Percentiles rank a stretch among this genome's conserved stretches.
phyloP scores from a whole-genome alignment of 768 basidiomycete genomes.

The Amanita pallidorosea region DNA sequence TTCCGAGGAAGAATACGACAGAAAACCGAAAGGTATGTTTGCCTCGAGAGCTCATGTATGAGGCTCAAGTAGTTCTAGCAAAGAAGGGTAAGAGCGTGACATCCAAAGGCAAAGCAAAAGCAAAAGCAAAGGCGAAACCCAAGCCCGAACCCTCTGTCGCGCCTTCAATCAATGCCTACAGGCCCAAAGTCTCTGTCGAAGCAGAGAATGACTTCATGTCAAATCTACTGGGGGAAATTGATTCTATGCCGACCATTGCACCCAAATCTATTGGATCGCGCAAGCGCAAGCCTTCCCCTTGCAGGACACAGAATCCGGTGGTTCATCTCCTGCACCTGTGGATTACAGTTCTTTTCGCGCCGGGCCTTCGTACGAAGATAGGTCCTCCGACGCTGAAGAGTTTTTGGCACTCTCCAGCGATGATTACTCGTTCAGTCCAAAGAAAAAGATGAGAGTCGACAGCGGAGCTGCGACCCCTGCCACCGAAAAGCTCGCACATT shows the following conservation, averaged over 20 bases:
- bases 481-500: constrained; percentile 42
- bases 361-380: constrained; percentile 22
- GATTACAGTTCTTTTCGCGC: constrained; percentile 22
- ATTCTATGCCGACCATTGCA: constrained; percentile 28
- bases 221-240: constrained; percentile 64
- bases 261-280: constrained; percentile 24
- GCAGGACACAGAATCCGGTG: constrained; percentile 24
- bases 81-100: constrained; percentile 30
- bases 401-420: constrained; percentile 37
- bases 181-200: constrained; percentile 61
- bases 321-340: constrained; percentile 22
- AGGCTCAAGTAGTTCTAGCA: constrained; percentile 9
- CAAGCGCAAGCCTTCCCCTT: constrained; percentile 62
- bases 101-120: constrained; percentile 31
- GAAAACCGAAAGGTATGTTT: constrained; percentile 30
- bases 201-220: constrained; percentile 90
- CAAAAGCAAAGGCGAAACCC: constrained; percentile 38
- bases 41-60: neutral
- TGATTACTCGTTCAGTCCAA: constrained; percentile 54
- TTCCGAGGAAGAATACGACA: constrained; percentile 40
- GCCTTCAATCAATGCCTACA: constrained; percentile 71
- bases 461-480: constrained; percentile 41
- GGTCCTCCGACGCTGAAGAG: constrained; percentile 39
- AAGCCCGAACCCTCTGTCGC: constrained; percentile 37
- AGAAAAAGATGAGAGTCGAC: constrained; percentile 48